Evolutionary conservation across 169 alveolate genomes (phyloP).

Genomic region (Pseudocohnilembus persalinus): DNA sequence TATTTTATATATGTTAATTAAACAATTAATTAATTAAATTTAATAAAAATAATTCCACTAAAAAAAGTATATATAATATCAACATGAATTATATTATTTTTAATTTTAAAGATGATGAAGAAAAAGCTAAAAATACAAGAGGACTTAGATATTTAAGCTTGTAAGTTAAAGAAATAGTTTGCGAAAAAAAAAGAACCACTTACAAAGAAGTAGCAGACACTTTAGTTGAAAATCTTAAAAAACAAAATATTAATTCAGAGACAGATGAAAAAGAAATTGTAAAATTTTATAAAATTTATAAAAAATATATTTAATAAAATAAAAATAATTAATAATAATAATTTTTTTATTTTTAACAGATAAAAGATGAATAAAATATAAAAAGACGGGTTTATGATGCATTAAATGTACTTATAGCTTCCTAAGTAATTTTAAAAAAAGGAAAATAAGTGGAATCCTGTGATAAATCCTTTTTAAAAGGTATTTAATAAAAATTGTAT

Average conservation of each 20-base stretch:
- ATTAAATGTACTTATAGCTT: constrained; percentile 80
- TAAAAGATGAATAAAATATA: constrained; percentile 81
- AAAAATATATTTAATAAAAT: too few species aligned
- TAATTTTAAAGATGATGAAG: background rate
- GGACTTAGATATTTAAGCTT: background rate
- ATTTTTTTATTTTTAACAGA: background rate
- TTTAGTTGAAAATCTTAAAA: background rate
- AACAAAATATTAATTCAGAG: background rate
- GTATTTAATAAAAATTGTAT: background rate
- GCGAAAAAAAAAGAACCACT: background rate
- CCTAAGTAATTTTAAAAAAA: constrained; percentile 61
- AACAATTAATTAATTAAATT: too few species aligned
- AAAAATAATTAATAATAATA: too few species aligned
- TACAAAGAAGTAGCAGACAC: background rate
- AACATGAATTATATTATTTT: too few species aligned
- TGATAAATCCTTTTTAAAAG: constrained; percentile 7
- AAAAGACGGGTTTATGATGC: constrained; percentile 88
- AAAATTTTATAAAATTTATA: too few species aligned
- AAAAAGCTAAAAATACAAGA: background rate
- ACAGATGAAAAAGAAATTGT: background rate
- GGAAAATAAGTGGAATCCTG: constrained; percentile 36
- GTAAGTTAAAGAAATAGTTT: background rate
- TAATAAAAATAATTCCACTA: too few species aligned
- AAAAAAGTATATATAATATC: too few species aligned
- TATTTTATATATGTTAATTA: too few species aligned